These are phyloP conservation scores for Pestalotiopsis sp. DNA, from an alignment of 2,329 filamentous ascomycete species.

Conservation along the genomic window DNA sequence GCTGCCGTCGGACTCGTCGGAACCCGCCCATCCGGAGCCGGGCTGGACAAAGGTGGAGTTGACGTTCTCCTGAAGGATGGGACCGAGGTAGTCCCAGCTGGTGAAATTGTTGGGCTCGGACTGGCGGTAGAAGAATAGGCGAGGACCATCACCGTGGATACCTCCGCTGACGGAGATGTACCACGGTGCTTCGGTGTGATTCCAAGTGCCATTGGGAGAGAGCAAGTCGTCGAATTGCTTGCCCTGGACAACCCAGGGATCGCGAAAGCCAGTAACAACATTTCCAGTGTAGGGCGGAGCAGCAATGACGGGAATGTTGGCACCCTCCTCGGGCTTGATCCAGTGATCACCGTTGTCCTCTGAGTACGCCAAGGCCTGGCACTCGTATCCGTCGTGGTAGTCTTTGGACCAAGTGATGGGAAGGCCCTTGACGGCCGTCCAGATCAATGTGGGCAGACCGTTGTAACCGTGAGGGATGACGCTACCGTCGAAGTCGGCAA, in stretches of 20 bases:
- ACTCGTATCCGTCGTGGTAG: background rate
- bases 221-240: background rate
- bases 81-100: background rate
- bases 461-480: background rate
- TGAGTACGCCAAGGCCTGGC: background rate
- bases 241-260: background rate
- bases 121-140: background rate
- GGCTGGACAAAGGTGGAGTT: background rate
- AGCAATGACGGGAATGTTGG: background rate
- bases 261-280: background rate
- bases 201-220: background rate
- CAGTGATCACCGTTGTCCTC: background rate
- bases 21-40: background rate
- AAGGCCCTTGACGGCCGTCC: background rate
- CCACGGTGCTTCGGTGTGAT: background rate
- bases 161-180: background rate
- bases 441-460: background rate
- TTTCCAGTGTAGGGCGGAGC: background rate
- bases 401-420: background rate
- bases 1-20: background rate
- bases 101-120: background rate
- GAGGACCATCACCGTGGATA: background rate
- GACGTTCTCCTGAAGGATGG: background rate
- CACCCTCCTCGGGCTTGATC: background rate
- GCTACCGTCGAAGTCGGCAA: background rate